Evolutionary conservation across 169 alveolate species (phyloP).

Genomic region (Plasmodium knowlesi): DNA sequence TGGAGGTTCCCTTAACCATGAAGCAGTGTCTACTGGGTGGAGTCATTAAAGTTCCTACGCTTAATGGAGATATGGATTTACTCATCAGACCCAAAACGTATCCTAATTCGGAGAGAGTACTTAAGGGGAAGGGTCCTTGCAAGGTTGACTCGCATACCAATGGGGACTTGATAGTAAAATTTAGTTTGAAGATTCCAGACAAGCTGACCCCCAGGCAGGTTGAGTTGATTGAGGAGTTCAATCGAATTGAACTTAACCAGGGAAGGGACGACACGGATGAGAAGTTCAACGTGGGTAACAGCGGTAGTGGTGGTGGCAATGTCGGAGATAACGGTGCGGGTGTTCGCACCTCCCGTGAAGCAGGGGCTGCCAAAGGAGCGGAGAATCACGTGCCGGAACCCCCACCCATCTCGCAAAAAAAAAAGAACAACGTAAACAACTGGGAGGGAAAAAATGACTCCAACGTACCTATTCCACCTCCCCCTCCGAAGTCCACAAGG

Average conservation of each 20-base stretch:
- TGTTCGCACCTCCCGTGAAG: background rate
- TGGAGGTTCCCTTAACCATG: slow-evolving; percentile 88
- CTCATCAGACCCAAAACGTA: slow-evolving; percentile 85
- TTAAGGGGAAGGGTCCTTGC: slow-evolving; percentile 90
- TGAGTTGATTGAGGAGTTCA: slow-evolving; percentile 84
- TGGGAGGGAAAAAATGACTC: slow-evolving; percentile 24
- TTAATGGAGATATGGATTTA: slow-evolving; percentile 84
- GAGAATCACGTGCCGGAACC: slow-evolving; percentile 36
- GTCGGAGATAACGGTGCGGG: background rate
- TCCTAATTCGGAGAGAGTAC: slow-evolving; percentile 84
- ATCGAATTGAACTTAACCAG: slow-evolving; percentile 45
- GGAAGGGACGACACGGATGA: background rate
- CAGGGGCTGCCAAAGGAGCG: background rate
- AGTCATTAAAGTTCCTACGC: slow-evolving; percentile 85
- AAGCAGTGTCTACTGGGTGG: slow-evolving; percentile 90
- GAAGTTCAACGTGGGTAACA: background rate
- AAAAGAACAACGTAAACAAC: slow-evolving; percentile 6
- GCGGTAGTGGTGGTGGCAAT: background rate
- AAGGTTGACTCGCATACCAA: slow-evolving; percentile 82
- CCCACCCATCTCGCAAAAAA: slow-evolving; percentile 6
- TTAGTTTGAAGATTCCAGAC: slow-evolving; percentile 83
- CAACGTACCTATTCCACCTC: slow-evolving; percentile 71
- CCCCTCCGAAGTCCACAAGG: slow-evolving; percentile 56
- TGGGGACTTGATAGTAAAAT: slow-evolving; percentile 88
- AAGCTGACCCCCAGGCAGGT: slow-evolving; percentile 79